Conservation (phyloP, 129 eudicot species). For the Flaveria robusta region DNA sequence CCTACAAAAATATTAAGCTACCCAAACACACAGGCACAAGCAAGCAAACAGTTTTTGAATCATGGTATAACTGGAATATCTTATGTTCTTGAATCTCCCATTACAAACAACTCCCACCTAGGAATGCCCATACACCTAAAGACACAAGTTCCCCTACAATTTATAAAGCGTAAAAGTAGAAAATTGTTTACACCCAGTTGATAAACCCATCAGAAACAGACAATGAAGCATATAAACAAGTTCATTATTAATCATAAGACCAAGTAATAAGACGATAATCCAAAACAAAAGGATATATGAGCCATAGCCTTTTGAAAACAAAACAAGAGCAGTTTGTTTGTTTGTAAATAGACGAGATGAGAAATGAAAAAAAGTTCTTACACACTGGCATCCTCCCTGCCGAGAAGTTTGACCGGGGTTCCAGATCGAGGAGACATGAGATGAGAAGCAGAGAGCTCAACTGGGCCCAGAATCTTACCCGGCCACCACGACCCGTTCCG, state of each 20-base stretch:
- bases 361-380: constrained; percentile 36
- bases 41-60: background rate
- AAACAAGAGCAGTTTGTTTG: too few relatives aligned
- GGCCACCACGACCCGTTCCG: constrained; percentile 99
- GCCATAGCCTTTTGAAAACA: too few relatives aligned
- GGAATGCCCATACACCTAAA: background rate
- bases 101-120: constrained; percentile 8
- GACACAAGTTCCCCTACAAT: background rate
- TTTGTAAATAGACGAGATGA: too few relatives aligned
- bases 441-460: constrained; percentile 86
- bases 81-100: background rate
- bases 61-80: background rate
- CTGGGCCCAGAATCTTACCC: constrained; percentile 87
- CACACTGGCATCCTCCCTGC: constrained; percentile 99
- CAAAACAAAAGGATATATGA: background rate
- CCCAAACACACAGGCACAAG: background rate
- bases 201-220: background rate
- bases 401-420: constrained; percentile 97
- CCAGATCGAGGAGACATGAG: constrained; percentile 98
- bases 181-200: constrained; percentile 3
- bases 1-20: background rate
- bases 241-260: background rate
- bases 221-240: background rate
- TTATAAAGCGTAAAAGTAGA: constrained; percentile 4
- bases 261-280: background rate